Evolutionary conservation across 306 rosid species (phyloP), one percentile per base, ranked within the genome.

Genomic region (Prunus davidiana): DNA sequence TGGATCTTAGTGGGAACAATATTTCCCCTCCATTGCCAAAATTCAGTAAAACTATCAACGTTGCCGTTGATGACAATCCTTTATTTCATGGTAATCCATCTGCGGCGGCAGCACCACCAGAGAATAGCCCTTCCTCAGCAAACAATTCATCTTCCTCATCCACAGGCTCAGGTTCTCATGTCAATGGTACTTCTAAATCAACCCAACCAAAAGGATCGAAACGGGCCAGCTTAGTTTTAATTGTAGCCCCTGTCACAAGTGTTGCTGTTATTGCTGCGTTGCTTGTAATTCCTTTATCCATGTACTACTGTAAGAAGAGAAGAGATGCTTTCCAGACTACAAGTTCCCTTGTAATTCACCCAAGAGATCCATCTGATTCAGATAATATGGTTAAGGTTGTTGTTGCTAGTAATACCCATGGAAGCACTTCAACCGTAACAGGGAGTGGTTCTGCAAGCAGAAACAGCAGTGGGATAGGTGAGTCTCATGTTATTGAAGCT

Each of bases 351-450:
- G 99, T 95, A 13, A 72, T 92, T 84, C 97, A 91, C 76, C 99
- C 98, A 6, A 88, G 98, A 77, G 97, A 95, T 88, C 91, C 93
- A 2, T 91, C 97, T 64, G 97, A 95, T 82, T 57, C 92, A 4
- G 95, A 86, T 32, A 87, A 86, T 70, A 67, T 27, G 54, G 81
- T 90, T 60, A 95, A 95, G 87, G 82, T 95, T 70, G 98, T 38
- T 22, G 85, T 92, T 69, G 89, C 96, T 20, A 81, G 69, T 71
- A 87, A 87, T 77, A 71, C 82, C 69, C 78, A 87, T 65, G 93
- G 88, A 71, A 89, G 83, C 72, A 46, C 80, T 77, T 89, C 99
- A 34, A 84, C 88, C 0, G 19, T 82, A 11, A 77, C 96, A 3
- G 93, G 90, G 27, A 89, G 93, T 61, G 90, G 93, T 38, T 84